Conservation (phyloP, 2,329 filamentous ascomycete genomes). For the Pyricularia sp. region DNA sequence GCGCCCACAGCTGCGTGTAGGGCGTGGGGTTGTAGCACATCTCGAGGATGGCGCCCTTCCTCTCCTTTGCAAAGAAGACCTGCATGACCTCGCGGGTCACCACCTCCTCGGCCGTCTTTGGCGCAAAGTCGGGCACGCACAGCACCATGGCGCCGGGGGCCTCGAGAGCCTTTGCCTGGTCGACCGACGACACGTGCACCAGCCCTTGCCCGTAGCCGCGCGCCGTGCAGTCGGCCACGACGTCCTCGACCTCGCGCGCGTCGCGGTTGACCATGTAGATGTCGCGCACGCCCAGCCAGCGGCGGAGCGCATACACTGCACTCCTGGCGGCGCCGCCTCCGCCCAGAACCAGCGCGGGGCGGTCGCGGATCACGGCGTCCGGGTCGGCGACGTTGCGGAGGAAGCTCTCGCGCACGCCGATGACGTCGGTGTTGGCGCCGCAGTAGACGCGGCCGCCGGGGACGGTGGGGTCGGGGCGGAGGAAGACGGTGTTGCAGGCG, state of each 20-base stretch:
- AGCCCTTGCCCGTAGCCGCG: conserved; percentile 52
- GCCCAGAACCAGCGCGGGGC: conserved; percentile 64
- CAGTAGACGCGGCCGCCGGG: conserved; percentile 42
- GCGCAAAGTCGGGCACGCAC: conserved; percentile 70
- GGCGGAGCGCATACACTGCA: conserved; percentile 65
- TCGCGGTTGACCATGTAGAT: conserved; percentile 77
- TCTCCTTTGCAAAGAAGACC: conserved; percentile 31
- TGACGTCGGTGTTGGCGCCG: conserved; percentile 74
- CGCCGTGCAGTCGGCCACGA: conserved; percentile 53
- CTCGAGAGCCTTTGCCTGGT: conserved; percentile 49
- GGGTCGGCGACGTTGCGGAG: conserved; percentile 39
- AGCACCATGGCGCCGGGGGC: conserved; percentile 59
- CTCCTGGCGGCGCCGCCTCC: conserved; percentile 72
- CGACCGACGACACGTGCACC: conserved; percentile 49
- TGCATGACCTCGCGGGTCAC: conserved; percentile 47
- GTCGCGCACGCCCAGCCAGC: conserved; percentile 55
- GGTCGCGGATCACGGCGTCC: conserved; percentile 38
- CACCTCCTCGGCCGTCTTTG: conserved; percentile 52
- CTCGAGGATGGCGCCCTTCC: conserved; percentile 63
- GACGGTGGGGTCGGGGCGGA: conserved; percentile 35
- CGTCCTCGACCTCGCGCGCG: conserved; percentile 52
- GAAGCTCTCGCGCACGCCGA: conserved; percentile 69
- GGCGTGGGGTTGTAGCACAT: conserved; percentile 77
- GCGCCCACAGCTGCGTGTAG: conserved; percentile 54
- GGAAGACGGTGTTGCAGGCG: conserved; percentile 72